These are phyloP conservation scores for Thielaviopsis punctulata DNA, from an alignment of 2,329 filamentous ascomycete genomes.

Conservation along the genomic window DNA sequence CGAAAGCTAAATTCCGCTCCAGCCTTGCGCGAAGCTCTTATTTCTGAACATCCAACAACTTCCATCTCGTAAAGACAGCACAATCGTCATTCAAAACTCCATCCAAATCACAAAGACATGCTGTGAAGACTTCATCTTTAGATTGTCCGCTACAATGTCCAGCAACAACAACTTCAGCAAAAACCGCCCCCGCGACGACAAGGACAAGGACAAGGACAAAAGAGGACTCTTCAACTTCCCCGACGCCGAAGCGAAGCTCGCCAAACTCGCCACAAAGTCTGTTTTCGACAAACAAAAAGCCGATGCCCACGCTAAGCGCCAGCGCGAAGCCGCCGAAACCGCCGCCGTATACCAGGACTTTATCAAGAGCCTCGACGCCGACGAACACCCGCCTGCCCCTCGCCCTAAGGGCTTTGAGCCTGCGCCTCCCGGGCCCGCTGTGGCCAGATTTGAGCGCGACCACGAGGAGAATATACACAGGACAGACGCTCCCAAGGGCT, in stretches of 20 bases:
- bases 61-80: background rate
- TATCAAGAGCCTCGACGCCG: constrained; percentile 58
- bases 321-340: constrained; percentile 70
- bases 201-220: background rate
- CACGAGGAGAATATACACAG: background rate
- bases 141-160: background rate
- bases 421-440: background rate
- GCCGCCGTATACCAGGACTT: constrained; percentile 78
- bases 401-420: background rate
- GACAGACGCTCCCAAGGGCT: constrained; percentile 3
- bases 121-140: background rate
- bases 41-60: background rate
- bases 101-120: background rate
- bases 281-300: constrained; percentile 77
- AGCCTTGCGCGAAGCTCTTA: background rate
- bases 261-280: constrained; percentile 67
- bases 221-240: constrained; percentile 39
- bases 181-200: background rate
- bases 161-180: background rate
- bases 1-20: background rate
- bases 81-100: background rate
- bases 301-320: constrained; percentile 75
- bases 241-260: constrained; percentile 58
- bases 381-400: constrained; percentile 30
- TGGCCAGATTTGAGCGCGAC: background rate